Conservation (phyloP, 352 stramenopile genomes). For the Phytophthora sojae region DNA sequence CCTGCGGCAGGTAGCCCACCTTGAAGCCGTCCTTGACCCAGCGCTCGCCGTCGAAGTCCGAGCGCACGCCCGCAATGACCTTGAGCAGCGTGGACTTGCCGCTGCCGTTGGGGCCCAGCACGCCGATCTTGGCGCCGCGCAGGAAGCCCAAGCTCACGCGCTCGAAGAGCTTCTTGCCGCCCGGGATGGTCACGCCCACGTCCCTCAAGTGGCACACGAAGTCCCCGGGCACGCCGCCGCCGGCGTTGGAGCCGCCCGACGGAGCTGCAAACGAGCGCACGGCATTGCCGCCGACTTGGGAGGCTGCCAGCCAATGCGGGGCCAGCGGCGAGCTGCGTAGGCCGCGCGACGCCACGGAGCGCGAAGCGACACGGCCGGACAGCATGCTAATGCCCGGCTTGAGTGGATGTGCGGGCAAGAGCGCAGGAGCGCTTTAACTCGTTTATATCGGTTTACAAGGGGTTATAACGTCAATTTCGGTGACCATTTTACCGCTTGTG, state of each 20-base stretch:
- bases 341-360: conserved; percentile 8
- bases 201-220: conserved; percentile 85
- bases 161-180: conserved; percentile 89
- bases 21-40: conserved; percentile 89
- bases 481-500: no score
- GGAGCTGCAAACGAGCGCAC: conserved; percentile 47
- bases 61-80: conserved; percentile 93
- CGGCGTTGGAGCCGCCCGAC: conserved; percentile 62
- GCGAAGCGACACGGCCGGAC: conserved; percentile 15
- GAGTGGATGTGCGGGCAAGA: conserved; percentile 4
- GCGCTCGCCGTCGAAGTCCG: conserved; percentile 88
- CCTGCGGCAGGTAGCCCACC: conserved; percentile 89
- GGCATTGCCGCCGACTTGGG: conserved; percentile 19
- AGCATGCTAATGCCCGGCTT: conserved; percentile 22
- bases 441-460: not conserved
- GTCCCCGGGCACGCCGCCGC: conserved; percentile 80
- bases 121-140: conserved; percentile 94
- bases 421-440: no score
- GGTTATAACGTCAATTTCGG: no score
- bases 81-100: conserved; percentile 98
- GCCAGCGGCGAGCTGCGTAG: conserved; percentile 1
- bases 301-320: conserved; percentile 20
- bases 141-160: conserved; percentile 81
- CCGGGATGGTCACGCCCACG: conserved; percentile 79
- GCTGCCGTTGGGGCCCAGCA: conserved; percentile 95